Evolutionary conservation across 1,139 yeast species (phyloP).

Genomic region (Debaryomyces robertsiae): DNA sequence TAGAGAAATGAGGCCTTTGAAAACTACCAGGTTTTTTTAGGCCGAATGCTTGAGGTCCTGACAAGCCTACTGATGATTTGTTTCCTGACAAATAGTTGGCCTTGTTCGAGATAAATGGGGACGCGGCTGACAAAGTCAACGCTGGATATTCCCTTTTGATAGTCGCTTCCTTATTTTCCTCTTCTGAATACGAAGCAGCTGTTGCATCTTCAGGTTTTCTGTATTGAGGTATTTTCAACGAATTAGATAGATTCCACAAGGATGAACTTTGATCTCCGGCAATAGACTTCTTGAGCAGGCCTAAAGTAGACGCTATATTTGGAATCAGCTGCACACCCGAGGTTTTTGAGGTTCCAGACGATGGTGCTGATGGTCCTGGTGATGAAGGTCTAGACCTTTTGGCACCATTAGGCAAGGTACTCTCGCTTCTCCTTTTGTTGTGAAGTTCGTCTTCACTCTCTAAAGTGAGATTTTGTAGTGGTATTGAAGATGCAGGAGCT

Average conservation of each 20-base stretch:
- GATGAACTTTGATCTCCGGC: constrained; percentile 16
- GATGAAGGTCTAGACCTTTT: constrained; percentile 12
- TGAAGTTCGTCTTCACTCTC: constrained; percentile 6
- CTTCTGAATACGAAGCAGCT: constrained; percentile 7
- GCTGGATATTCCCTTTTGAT: constrained; percentile 20
- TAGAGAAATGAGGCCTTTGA: constrained; percentile 31
- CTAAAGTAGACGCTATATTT: constrained; percentile 18
- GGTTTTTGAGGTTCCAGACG: not conserved
- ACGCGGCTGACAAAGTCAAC: constrained; percentile 25
- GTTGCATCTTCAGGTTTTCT: constrained; percentile 29
- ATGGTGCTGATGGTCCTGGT: constrained; percentile 4
- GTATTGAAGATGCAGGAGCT: constrained; percentile 14
- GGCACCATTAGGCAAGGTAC: constrained; percentile 3
- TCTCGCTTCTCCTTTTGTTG: constrained; percentile 17
- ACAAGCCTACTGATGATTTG: constrained; percentile 10
- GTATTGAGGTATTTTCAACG: constrained; percentile 45
- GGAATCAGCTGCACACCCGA: constrained; percentile 16
- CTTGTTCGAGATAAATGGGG: constrained; percentile 43
- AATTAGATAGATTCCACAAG: constrained; percentile 21
- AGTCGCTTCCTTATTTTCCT: constrained; percentile 8
- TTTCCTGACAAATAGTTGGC: constrained; percentile 18
- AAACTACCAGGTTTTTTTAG: constrained; percentile 58
- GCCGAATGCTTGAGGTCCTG: constrained; percentile 21
- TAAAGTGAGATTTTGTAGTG: constrained; percentile 10
- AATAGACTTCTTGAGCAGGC: constrained; percentile 19